Percentiles rank a stretch among this genome's conserved stretches.
Evolutionary conservation across 2,329 filamentous ascomycete genomes (phyloP).

Genomic region (Trichoderma aggressivum): DNA sequence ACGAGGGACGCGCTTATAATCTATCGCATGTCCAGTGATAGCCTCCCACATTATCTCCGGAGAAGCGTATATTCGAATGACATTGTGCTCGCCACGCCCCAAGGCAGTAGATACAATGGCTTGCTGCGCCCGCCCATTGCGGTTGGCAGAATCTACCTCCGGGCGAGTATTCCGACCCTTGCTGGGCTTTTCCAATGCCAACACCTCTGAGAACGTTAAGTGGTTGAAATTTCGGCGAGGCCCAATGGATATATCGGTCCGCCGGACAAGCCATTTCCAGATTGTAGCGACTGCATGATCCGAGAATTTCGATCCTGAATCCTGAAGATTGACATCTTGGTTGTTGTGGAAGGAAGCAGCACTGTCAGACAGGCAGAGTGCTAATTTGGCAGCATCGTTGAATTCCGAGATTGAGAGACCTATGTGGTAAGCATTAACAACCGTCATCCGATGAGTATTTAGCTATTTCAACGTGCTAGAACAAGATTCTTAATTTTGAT

Average conservation of each 20-base stretch:
- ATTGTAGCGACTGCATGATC: conserved; percentile 32
- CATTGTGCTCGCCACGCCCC: not conserved
- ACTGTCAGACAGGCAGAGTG: conserved; percentile 22
- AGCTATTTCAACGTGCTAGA: not conserved
- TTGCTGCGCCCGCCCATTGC: not conserved
- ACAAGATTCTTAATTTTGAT: not conserved
- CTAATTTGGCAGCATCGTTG: conserved; percentile 32
- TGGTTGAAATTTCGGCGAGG: conserved; percentile 32
- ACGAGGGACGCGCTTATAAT: conserved; percentile 55
- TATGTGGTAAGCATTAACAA: not conserved
- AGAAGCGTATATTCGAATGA: conserved; percentile 44
- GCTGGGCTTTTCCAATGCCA: not conserved
- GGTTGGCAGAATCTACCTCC: not conserved
- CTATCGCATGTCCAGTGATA: conserved; percentile 56
- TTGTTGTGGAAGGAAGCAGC: not conserved
- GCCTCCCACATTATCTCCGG: conserved; percentile 58
- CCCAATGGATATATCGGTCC: conserved; percentile 38
- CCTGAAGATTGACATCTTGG: conserved; percentile 1
- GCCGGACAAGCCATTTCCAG: conserved; percentile 36
- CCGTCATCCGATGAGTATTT: not conserved
- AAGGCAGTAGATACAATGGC: not conserved
- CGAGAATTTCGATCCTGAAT: conserved; percentile 20
- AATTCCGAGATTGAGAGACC: conserved; percentile 34
- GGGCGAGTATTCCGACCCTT: not conserved
- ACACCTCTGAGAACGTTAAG: conserved; percentile 33